These are phyloP conservation scores for Thielaviopsis musarum DNA, from an alignment of 2,329 filamentous ascomycete species.

Conservation along the genomic window DNA sequence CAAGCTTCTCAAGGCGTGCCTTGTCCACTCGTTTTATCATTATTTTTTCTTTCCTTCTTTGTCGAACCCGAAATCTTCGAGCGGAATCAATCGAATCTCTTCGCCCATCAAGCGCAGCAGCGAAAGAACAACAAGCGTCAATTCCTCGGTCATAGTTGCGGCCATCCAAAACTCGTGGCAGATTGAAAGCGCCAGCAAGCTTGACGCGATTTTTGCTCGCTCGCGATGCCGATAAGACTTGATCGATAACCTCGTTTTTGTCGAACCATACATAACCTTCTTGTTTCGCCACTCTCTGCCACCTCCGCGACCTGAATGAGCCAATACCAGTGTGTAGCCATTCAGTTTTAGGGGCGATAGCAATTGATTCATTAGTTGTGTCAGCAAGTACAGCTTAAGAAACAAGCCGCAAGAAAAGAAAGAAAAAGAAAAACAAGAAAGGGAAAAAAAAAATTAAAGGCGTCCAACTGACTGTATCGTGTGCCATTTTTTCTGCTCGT, in stretches of 20 bases:
- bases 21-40: background rate
- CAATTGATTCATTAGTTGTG: background rate
- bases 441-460: background rate
- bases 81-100: background rate
- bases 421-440: background rate
- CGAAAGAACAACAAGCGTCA: background rate
- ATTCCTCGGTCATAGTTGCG: background rate
- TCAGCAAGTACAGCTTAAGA: background rate
- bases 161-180: background rate
- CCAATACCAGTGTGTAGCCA: background rate
- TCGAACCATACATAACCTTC: background rate
- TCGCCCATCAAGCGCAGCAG: background rate
- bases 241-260: background rate
- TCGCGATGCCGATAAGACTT: background rate
- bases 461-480: background rate
- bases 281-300: background rate
- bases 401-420: background rate
- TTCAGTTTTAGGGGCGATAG: background rate
- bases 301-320: background rate
- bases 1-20: background rate
- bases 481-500: background rate
- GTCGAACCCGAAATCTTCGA: background rate
- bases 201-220: background rate
- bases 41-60: background rate
- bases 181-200: background rate